These are phyloP conservation scores for Byssoonygena ceratinophila DNA, from an alignment of 2,329 filamentous ascomycete species.

Conservation along the genomic window DNA sequence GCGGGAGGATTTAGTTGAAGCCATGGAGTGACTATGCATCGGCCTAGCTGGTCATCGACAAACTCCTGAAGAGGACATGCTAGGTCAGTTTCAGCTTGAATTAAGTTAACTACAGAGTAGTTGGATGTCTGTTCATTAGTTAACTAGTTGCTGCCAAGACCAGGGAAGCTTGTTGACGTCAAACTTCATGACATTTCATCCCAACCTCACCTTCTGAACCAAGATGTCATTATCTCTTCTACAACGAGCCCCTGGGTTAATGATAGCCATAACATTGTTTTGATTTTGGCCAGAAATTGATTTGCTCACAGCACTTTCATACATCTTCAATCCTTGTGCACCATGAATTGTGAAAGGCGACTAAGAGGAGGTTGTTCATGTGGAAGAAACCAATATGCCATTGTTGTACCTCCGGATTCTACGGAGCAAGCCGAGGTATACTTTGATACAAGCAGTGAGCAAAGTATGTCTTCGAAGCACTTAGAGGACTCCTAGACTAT, in stretches of 20 bases:
- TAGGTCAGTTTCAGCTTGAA: too few relatives aligned
- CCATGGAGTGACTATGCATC: neutral
- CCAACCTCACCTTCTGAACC: neutral
- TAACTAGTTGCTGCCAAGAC: conserved; percentile 7
- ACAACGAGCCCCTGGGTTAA: neutral
- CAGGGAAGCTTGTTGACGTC: conserved; percentile 1
- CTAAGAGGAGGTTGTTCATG: conserved; percentile 53
- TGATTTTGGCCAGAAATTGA: neutral
- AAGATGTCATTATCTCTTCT: neutral
- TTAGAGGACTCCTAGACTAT: neutral
- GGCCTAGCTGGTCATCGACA: neutral
- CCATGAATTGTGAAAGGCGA: conserved; percentile 13
- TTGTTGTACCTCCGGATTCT: conserved; percentile 54
- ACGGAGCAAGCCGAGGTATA: conserved; percentile 54
- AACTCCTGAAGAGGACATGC: too few relatives aligned
- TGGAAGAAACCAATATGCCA: conserved; percentile 71
- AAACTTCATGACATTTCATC: neutral
- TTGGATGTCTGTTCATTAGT: neutral
- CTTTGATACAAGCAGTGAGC: conserved; percentile 59
- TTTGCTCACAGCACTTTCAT: too few relatives aligned
- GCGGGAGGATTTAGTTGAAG: neutral
- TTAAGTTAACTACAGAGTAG: too few relatives aligned
- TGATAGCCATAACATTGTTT: neutral
- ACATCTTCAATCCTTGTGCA: neutral
- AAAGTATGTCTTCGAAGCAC: conserved; percentile 50